phyloP scores from a whole-genome alignment of 2,329 filamentous ascomycete genomes.

The Phialemoniopsis sp. region DNA sequence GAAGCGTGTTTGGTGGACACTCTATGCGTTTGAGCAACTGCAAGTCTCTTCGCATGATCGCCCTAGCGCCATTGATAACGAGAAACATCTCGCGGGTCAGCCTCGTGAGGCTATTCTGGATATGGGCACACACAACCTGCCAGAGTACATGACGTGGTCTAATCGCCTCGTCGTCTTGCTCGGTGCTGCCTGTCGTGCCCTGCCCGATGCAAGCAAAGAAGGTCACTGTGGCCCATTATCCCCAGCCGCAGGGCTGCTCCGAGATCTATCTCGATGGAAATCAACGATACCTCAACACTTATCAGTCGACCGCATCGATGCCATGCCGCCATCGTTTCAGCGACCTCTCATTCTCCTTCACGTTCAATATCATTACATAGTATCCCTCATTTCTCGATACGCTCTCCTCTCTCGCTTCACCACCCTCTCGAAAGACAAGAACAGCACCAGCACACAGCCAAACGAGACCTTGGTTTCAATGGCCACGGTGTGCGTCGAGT shows the following conservation, averaged over 20 bases:
- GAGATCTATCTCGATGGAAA: constrained; percentile 32
- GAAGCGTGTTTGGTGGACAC: constrained; percentile 25
- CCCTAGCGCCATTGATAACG: constrained; percentile 34
- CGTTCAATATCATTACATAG: constrained; percentile 31
- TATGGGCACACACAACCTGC: constrained; percentile 17
- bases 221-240: constrained; percentile 22
- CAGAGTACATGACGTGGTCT: constrained; percentile 31
- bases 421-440: constrained; percentile 13
- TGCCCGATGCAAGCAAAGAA: no score
- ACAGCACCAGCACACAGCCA: background rate
- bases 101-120: constrained; percentile 29
- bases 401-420: constrained; percentile 29
- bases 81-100: constrained; percentile 22
- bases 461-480: no score
- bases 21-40: constrained; percentile 29
- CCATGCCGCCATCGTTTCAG: constrained; percentile 24
- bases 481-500: constrained; percentile 27
- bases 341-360: constrained; percentile 32
- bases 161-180: constrained; percentile 28
- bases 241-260: constrained; percentile 27
- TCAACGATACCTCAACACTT: constrained; percentile 30
- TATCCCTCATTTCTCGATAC: constrained; percentile 28
- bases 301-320: constrained; percentile 21
- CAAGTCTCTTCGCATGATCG: constrained; percentile 37
- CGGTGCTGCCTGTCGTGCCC: constrained; percentile 28